Evolutionary conservation across 2,329 filamentous ascomycete species (phyloP).

Genomic region (Ilyonectria destructans): DNA sequence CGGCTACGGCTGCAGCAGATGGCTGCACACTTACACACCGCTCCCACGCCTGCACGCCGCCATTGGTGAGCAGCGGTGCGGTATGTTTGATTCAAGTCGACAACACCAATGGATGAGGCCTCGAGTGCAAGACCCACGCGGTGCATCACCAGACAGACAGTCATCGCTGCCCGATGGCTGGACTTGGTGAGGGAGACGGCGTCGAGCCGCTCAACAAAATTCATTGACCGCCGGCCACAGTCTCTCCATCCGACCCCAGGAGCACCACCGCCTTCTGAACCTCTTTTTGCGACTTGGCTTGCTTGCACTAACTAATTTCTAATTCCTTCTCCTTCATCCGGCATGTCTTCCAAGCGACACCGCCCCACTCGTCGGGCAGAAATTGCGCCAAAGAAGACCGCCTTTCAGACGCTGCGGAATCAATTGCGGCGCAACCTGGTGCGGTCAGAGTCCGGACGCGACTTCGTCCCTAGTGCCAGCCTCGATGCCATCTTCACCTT

Average conservation of each 20-base stretch:
- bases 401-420: background rate
- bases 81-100: background rate
- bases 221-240: background rate
- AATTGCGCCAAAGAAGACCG: background rate
- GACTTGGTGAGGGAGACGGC: background rate
- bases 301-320: background rate
- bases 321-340: background rate
- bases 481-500: background rate
- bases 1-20: background rate
- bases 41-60: background rate
- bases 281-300: background rate
- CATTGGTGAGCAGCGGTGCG: background rate
- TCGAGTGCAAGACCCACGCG: background rate
- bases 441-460: background rate
- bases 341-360: background rate
- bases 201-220: background rate
- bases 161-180: background rate
- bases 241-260: background rate
- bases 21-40: background rate
- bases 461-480: background rate
- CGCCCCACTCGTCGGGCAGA: background rate
- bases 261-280: background rate
- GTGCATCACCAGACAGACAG: background rate
- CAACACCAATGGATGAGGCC: background rate
- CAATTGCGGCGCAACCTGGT: background rate